Conservation (phyloP, 163 green algal species). For the Volvox carteri region DNA sequence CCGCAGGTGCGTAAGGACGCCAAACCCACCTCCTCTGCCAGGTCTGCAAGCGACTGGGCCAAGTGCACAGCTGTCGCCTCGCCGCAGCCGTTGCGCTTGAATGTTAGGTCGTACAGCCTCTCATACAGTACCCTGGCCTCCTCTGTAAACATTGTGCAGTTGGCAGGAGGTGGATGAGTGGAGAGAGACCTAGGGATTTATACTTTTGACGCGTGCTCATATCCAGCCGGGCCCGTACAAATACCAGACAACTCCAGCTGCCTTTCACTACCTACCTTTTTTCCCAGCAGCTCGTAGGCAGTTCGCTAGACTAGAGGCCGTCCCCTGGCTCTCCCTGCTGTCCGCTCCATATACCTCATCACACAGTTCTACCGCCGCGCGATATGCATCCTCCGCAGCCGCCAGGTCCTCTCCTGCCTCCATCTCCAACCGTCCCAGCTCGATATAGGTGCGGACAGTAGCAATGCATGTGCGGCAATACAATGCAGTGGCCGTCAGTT, state of each 20-base stretch:
- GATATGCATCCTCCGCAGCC: conserved; percentile 37
- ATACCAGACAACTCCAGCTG: not conserved
- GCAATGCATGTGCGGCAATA: conserved; percentile 34
- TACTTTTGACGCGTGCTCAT: too few relatives aligned
- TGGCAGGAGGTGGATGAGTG: too few relatives aligned
- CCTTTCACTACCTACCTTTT: conserved; percentile 24
- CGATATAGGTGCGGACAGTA: conserved; percentile 42
- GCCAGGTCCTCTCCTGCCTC: conserved; percentile 17
- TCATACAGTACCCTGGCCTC: conserved; percentile 36
- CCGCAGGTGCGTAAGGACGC: too few relatives aligned
- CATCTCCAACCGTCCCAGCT: conserved; percentile 51
- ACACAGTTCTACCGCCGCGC: conserved; percentile 15
- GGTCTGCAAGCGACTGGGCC: conserved; percentile 19
- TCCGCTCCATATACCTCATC: conserved; percentile 23
- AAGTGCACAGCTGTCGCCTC: conserved; percentile 51
- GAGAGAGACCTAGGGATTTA: too few relatives aligned
- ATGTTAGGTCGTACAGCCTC: not conserved
- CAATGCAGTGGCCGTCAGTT: not conserved
- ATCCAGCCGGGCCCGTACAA: too few relatives aligned
- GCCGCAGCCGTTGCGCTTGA: not conserved
- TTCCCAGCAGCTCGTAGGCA: conserved; percentile 38
- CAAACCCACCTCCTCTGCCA: conserved; percentile 47
- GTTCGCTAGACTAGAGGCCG: conserved; percentile 53
- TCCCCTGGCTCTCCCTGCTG: conserved; percentile 9
- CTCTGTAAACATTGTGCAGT: not conserved